phyloP scores from a whole-genome alignment of 305 asterid genomes.

The Fraxinus nigra region DNA sequence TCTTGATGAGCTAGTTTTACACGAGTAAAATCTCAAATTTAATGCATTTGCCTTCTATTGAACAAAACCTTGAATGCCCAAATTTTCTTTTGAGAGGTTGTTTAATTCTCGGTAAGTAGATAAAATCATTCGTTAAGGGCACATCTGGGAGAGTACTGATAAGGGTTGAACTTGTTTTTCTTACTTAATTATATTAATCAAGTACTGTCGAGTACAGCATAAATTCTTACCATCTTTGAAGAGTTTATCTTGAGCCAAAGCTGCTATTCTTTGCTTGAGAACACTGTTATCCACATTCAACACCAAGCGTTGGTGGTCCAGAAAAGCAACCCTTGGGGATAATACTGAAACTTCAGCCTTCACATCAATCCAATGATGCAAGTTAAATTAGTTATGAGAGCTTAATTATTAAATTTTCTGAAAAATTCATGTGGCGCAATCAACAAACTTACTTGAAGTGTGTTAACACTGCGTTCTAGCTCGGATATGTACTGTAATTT shows the following conservation, averaged over 20 bases:
- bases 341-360: slow-evolving; percentile 88
- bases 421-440: not conserved
- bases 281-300: slow-evolving; percentile 80
- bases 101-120: not conserved
- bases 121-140: not conserved
- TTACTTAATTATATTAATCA: not conserved
- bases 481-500: slow-evolving; percentile 85
- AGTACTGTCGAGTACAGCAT: not conserved
- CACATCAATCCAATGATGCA: not conserved
- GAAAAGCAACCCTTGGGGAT: slow-evolving; percentile 84
- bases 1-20: slow-evolving; percentile 77
- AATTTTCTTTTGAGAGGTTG: not conserved
- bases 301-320: slow-evolving; percentile 88
- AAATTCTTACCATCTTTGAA: slow-evolving; percentile 71
- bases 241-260: slow-evolving; percentile 83
- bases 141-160: not conserved
- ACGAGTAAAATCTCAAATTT: not conserved
- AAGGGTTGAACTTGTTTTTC: not conserved
- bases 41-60: not conserved
- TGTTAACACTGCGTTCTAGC: slow-evolving; percentile 81
- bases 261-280: slow-evolving; percentile 93
- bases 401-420: not conserved
- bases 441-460: slow-evolving; percentile 63
- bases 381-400: not conserved
- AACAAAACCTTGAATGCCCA: not conserved